These are phyloP conservation scores for Cardamine occulta DNA, from an alignment of 345 rosid genomes.

Conservation along the genomic window DNA sequence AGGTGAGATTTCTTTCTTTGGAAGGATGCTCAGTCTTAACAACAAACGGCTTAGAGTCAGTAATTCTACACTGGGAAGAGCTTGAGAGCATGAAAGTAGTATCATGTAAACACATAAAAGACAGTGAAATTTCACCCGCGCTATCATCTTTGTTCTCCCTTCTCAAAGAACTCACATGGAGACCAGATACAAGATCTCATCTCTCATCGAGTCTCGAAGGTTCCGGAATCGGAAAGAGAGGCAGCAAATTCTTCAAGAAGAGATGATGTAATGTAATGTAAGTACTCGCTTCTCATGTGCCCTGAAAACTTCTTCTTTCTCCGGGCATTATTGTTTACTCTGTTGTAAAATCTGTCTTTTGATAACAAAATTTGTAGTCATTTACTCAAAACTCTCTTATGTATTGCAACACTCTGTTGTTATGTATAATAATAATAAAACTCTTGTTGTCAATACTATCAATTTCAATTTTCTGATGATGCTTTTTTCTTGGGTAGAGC, in stretches of 20 bases:
- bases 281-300: constrained; percentile 4
- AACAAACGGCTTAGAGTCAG: constrained; percentile 76
- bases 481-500: neutral
- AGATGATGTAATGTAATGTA: constrained; percentile 34
- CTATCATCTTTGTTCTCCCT: constrained; percentile 71
- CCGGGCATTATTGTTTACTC: constrained; percentile 3
- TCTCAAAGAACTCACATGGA: constrained; percentile 88
- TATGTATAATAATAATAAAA: constrained; percentile 13
- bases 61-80: constrained; percentile 68
- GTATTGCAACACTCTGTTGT: constrained; percentile 20
- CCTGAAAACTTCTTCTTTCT: constrained; percentile 6
- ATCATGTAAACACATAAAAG: constrained; percentile 79
- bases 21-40: constrained; percentile 86
- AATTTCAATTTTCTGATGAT: neutral
- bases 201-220: constrained; percentile 62
- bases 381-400: constrained; percentile 1
- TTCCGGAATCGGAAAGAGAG: constrained; percentile 77
- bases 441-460: neutral
- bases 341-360: constrained; percentile 17
- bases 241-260: constrained; percentile 76
- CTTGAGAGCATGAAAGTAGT: constrained; percentile 69
- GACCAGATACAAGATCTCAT: constrained; percentile 83
- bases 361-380: constrained; percentile 11
- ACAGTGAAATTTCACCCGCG: constrained; percentile 68
- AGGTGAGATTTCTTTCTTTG: constrained; percentile 60